phyloP scores from a whole-genome alignment of 495 filamentous ascomycete genomes.

The Entonaema liquescens region DNA sequence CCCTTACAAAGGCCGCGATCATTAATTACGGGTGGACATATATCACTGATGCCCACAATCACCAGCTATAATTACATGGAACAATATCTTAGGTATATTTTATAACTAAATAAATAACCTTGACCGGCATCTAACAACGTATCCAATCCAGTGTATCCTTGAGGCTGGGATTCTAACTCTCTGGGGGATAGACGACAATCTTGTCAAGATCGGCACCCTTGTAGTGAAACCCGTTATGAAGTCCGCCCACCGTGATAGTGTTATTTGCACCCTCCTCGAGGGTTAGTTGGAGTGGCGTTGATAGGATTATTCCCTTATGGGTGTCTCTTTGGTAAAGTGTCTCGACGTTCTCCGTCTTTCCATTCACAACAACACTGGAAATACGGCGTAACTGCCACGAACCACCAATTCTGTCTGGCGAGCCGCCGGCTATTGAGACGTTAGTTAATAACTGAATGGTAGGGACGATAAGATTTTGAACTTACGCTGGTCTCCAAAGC shows the following conservation, averaged over 20 bases:
- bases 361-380: slow-evolving; percentile 55
- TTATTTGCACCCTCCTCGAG: slow-evolving; percentile 50
- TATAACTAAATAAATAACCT: background rate
- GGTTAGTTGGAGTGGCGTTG: slow-evolving; percentile 50
- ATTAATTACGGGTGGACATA: background rate
- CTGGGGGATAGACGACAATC: slow-evolving; percentile 56
- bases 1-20: background rate
- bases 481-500: slow-evolving; percentile 55
- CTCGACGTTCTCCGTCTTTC: slow-evolving; percentile 45
- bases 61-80: too few species aligned
- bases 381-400: slow-evolving; percentile 56
- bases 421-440: slow-evolving; percentile 42
- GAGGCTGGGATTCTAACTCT: slow-evolving; percentile 16
- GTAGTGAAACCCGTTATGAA: slow-evolving; percentile 52
- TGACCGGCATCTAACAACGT: background rate
- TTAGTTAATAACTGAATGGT: background rate
- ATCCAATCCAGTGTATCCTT: background rate
- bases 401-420: slow-evolving; percentile 54
- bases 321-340: slow-evolving; percentile 55
- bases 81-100: background rate
- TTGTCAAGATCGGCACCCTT: slow-evolving; percentile 56
- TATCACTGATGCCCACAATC: background rate
- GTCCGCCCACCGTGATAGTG: slow-evolving; percentile 54
- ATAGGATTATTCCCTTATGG: slow-evolving; percentile 57
- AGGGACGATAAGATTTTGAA: background rate